Base-by-base conservation (phyloP, 495 filamentous ascomycete species). In the Chaetomium fimeti region DNA sequence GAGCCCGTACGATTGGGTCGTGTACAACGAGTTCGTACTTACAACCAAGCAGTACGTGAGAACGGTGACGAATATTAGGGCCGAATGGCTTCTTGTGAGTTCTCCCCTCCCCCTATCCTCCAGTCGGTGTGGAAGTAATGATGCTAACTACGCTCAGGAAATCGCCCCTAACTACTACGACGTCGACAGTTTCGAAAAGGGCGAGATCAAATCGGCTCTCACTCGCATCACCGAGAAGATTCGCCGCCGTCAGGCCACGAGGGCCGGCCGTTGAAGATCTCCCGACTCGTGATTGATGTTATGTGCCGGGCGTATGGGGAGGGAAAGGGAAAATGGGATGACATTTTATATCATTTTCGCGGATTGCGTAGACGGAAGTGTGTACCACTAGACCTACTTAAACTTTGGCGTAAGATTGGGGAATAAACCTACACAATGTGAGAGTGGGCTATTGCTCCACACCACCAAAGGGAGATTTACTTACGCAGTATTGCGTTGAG, bases 11-110 rank as follows among this genome's bases (percentile, higher is more conserved):
- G 94, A 97, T 69, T 99, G 95, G 95, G 90, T 99, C 32, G 79
- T 99, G 1, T 99, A 99, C 76, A 97, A 99, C 72, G 94, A 99
- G 75, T 99, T 97, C 69, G 95, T 98, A 5, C 86, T 99, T 61
- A 99, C 94, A 1, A 91, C 87, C 11, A 98, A 98, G 83, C 95
- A 97, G 75, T 99, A 95, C 63, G 83, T 90, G 42, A 74, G 87
- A 36, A 90, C 85, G 7, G 84, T 89, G 47, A 90, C 87, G 20
- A 80, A 83, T 15, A 85, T 90, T 36, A 82, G 82, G 62, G 83
- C 86, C 2, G 91, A 94, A 70, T 99, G 94, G 94, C 82, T 99
- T 57, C 74, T 97, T 77, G 91, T 95, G 82, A 76, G 91, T 86
- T 55, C 12, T 48, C 15, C 59, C 55, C 8, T 22, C 18, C 28